These are phyloP conservation scores for Dunaliella sp. DNA, from an alignment of 139 green algal species.

Conservation along the genomic window DNA sequence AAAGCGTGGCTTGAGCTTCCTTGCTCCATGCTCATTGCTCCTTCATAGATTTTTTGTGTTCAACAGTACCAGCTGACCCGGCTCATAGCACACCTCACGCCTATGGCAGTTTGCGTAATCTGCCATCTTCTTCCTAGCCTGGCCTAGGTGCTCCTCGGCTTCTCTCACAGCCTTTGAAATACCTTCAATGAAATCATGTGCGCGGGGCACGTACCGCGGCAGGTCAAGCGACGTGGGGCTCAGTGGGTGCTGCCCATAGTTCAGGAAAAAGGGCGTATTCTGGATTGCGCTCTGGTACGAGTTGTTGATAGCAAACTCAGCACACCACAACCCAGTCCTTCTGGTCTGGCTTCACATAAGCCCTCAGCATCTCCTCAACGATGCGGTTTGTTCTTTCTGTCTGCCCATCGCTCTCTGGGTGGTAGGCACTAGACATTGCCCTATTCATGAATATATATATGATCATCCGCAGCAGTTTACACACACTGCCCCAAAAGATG, in stretches of 20 bases:
- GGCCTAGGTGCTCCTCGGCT: no score
- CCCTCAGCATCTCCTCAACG: constrained; percentile 52
- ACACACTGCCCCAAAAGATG: constrained; percentile 35
- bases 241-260: background rate
- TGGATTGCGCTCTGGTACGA: constrained; percentile 1
- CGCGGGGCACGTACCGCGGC: no score
- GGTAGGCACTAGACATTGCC: constrained; percentile 38
- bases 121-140: no score
- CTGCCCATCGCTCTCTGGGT: constrained; percentile 67
- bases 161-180: no score
- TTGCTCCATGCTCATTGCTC: no score
- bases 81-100: no score
- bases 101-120: no score
- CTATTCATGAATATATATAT: constrained; percentile 20
- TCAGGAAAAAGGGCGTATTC: background rate
- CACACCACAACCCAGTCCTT: constrained; percentile 19
- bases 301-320: constrained; percentile 29
- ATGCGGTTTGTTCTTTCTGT: constrained; percentile 58
- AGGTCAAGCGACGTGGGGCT: background rate
- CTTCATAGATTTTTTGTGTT: no score
- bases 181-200: no score
- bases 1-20: no score
- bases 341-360: constrained; percentile 3
- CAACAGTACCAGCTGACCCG: no score
- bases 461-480: constrained; percentile 20